These are phyloP conservation scores for Lupinus albus DNA, from an alignment of 306 rosid species.

Conservation along the genomic window DNA sequence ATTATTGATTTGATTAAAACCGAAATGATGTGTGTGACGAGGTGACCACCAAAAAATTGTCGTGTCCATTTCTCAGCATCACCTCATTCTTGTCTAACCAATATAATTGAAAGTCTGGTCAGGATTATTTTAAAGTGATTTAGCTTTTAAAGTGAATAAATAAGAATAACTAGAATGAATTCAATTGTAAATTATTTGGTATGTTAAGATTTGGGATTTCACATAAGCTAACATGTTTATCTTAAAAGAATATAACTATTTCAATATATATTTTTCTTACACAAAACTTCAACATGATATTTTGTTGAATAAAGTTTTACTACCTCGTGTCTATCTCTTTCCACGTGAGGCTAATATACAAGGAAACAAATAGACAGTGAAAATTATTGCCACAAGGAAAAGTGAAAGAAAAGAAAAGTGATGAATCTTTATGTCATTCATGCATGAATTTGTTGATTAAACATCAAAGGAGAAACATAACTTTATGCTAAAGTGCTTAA, in stretches of 20 bases:
- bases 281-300: too few relatives aligned
- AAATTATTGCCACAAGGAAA: constrained; percentile 39
- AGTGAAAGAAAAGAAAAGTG: constrained; percentile 40
- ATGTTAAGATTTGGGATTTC: too few relatives aligned
- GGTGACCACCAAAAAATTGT: constrained; percentile 58
- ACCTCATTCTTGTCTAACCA: constrained; percentile 48
- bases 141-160: too few relatives aligned
- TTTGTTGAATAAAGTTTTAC: constrained; percentile 15
- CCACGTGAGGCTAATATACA: not conserved
- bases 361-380: constrained; percentile 38
- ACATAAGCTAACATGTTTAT: too few relatives aligned
- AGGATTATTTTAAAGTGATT: not conserved
- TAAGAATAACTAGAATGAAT: too few relatives aligned
- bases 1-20: constrained; percentile 57
- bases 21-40: constrained; percentile 58
- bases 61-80: constrained; percentile 47
- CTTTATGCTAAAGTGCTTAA: constrained; percentile 44
- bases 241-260: too few relatives aligned
- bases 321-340: constrained; percentile 35
- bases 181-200: too few relatives aligned
- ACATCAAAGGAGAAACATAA: constrained; percentile 37
- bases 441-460: constrained; percentile 62
- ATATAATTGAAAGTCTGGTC: constrained; percentile 62
- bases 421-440: constrained; percentile 49
- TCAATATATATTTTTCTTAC: too few relatives aligned